Evolutionary conservation across 176 grass and related monocot species (phyloP).

Genomic region (Bolboschoenus planiculmis): DNA sequence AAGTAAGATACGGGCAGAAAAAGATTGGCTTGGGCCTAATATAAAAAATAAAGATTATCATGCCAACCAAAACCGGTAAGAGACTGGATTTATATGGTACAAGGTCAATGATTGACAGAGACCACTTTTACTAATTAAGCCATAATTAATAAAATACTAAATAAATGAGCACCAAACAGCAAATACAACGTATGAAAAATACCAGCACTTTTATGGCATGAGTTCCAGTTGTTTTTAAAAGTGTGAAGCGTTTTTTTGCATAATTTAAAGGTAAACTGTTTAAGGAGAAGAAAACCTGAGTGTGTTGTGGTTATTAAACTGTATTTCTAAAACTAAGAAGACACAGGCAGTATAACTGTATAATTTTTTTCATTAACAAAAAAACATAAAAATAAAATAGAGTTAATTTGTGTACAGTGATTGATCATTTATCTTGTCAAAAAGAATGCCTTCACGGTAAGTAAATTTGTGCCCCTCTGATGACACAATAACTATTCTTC

Average conservation of each 20-base stretch:
- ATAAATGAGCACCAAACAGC: background rate
- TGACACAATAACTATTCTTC: constrained; percentile 86
- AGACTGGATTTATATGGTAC: background rate
- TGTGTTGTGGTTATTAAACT: background rate
- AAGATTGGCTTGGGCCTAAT: background rate
- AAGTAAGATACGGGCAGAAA: constrained; percentile 10
- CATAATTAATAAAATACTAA: background rate
- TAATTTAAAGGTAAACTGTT: background rate
- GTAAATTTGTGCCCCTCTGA: constrained; percentile 67
- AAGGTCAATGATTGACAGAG: background rate
- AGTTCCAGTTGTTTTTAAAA: background rate
- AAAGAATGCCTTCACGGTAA: constrained; percentile 63
- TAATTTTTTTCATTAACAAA: background rate
- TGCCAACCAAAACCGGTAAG: background rate
- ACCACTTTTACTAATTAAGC: background rate
- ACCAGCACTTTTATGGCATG: background rate
- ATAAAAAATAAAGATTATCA: background rate
- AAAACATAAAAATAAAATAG: background rate
- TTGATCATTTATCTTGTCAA: constrained; percentile 71
- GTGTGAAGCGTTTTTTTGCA: background rate
- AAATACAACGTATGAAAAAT: background rate
- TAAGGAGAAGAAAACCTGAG: background rate
- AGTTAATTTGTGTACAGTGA: constrained; percentile 44
- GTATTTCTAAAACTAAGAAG: background rate
- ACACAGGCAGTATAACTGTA: background rate